phyloP scores from a whole-genome alignment of 768 basidiomycete genomes.

The Boletus coccyginus region DNA sequence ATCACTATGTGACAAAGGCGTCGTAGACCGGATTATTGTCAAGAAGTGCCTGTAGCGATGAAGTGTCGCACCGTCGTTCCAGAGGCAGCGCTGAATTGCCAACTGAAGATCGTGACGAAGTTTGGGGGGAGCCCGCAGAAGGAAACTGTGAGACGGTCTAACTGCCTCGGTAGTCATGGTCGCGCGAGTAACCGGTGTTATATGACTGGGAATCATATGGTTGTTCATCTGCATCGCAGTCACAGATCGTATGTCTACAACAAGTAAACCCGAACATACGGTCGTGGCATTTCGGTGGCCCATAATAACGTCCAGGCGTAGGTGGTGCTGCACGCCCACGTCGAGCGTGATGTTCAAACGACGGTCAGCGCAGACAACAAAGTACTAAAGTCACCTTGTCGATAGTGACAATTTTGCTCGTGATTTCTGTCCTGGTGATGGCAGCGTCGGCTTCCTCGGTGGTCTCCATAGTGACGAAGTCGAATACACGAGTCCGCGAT shows the following conservation, averaged over 20 bases:
- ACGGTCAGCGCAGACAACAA: constrained; percentile 1
- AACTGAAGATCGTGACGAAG: neutral
- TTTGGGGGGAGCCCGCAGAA: neutral
- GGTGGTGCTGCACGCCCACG: constrained; percentile 91
- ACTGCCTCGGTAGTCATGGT: constrained; percentile 48
- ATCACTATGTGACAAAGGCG: constrained; percentile 65
- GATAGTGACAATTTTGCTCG: constrained; percentile 84
- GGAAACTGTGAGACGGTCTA: neutral
- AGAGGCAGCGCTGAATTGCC: constrained; percentile 1
- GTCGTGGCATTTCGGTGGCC: constrained; percentile 80
- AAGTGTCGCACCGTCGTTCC: neutral
- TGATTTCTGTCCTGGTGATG: constrained; percentile 76
- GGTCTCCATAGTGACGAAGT: constrained; percentile 87
- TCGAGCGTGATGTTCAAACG: constrained; percentile 56
- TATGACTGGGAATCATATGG: constrained; percentile 92
- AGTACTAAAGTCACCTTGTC: constrained; percentile 60
- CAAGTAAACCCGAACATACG: constrained; percentile 37
- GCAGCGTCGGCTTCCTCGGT: constrained; percentile 90
- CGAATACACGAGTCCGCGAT: constrained; percentile 58
- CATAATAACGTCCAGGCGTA: constrained; percentile 93
- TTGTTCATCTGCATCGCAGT: constrained; percentile 56
- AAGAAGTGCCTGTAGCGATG: neutral
- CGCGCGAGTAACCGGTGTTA: constrained; percentile 80
- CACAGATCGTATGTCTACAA: neutral
- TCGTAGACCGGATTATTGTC: constrained; percentile 45